Percentiles rank a stretch among this genome's conserved stretches.
phyloP scores from a whole-genome alignment of 805 yeast genomes.

The Nakazawaea pomicola region DNA sequence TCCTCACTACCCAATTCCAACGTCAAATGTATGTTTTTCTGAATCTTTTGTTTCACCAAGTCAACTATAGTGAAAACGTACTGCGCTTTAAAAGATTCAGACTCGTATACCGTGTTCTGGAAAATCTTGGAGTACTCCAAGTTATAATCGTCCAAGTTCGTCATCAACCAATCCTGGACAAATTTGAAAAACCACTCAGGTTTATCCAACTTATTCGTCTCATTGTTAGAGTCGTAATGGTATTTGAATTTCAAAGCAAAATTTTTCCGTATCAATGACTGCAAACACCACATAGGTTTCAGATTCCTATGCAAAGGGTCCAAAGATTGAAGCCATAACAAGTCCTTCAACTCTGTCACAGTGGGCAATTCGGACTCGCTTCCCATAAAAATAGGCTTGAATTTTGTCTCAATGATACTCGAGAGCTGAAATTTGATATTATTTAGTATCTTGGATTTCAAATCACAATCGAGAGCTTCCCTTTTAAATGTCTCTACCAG shows the following conservation, averaged over 20 bases:
- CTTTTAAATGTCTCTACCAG: not conserved
- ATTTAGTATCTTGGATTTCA: not conserved
- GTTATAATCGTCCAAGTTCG: constrained; percentile 24
- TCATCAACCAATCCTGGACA: constrained; percentile 35
- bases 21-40: constrained; percentile 20
- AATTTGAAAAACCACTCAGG: constrained; percentile 70
- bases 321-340: constrained; percentile 27
- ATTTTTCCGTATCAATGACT: constrained; percentile 35
- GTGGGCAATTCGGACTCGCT: not conserved
- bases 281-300: constrained; percentile 45
- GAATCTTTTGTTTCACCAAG: constrained; percentile 41
- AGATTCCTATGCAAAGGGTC: constrained; percentile 27
- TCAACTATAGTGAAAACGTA: constrained; percentile 43
- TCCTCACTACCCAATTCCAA: constrained; percentile 30
- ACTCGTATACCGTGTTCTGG: constrained; percentile 15
- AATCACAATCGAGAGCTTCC: not conserved
- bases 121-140: constrained; percentile 26
- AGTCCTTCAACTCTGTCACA: constrained; percentile 15
- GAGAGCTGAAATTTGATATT: constrained; percentile 21
- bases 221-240: constrained; percentile 53
- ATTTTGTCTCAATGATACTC: constrained; percentile 5
- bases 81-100: constrained; percentile 24
- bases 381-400: constrained; percentile 3
- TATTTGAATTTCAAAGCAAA: constrained; percentile 47
- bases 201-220: constrained; percentile 59